phyloP scores from a whole-genome alignment of 352 stramenopile species.

The Elongisporangium undulatum region DNA sequence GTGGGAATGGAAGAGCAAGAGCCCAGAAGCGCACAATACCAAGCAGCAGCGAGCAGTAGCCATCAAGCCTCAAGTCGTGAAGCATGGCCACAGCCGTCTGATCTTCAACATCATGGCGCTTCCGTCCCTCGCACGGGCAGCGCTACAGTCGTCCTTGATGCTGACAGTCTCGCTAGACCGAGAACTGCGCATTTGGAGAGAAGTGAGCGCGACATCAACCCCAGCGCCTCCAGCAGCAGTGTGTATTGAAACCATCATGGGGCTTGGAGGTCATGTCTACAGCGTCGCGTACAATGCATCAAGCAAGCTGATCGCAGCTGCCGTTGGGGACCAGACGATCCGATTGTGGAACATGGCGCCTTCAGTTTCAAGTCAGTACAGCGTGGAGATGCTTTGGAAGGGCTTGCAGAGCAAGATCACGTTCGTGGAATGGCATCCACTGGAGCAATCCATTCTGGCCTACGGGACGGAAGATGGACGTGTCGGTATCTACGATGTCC shows the following conservation, averaged over 20 bases:
- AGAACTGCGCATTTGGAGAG: constrained; percentile 59
- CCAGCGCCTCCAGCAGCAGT: constrained; percentile 8
- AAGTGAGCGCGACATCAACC: constrained; percentile 9
- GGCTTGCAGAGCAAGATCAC: constrained; percentile 76
- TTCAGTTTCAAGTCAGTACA: constrained; percentile 16
- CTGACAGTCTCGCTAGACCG: constrained; percentile 63
- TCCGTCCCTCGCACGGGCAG: not conserved
- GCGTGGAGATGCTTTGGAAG: constrained; percentile 67
- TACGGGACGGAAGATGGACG: constrained; percentile 74
- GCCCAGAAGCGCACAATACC: not conserved
- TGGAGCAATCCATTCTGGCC: constrained; percentile 41
- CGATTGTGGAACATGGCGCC: constrained; percentile 42
- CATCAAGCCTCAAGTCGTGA: constrained; percentile 45
- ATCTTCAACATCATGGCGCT: constrained; percentile 60
- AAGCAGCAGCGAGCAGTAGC: constrained; percentile 8
- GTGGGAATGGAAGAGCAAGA: constrained; percentile 42
- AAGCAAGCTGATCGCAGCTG: constrained; percentile 30
- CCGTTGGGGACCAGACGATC: constrained; percentile 73
- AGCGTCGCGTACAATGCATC: constrained; percentile 31
- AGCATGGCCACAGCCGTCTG: constrained; percentile 57
- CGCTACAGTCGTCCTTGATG: constrained; percentile 19
- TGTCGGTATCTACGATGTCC: constrained; percentile 51
- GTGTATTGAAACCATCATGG: constrained; percentile 37
- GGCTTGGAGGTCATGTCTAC: constrained; percentile 64
- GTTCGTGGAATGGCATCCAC: constrained; percentile 56